Percentiles rank a stretch among this genome's conserved stretches.
Conservation (phyloP, 768 basidiomycete species). For the Suillus weaverae region DNA sequence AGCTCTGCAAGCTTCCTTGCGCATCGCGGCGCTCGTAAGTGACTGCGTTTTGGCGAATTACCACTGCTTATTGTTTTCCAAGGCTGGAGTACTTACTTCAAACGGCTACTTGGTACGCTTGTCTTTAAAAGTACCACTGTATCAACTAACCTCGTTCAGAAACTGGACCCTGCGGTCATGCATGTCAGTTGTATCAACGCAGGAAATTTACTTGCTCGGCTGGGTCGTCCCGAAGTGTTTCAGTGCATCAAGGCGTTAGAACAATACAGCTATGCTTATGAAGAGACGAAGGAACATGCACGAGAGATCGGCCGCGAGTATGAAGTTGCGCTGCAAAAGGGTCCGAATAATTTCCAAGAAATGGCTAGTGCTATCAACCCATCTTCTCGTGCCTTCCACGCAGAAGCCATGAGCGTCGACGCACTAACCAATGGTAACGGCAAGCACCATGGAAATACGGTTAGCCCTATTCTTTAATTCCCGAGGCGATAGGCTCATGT, state of each 20-base stretch:
- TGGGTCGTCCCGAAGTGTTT: conserved; percentile 80
- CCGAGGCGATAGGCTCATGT: neutral
- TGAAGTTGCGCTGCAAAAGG: conserved; percentile 41
- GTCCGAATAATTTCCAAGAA: conserved; percentile 39
- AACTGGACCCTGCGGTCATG: conserved; percentile 86
- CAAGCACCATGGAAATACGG: conserved; percentile 24
- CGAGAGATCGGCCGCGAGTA: conserved; percentile 57
- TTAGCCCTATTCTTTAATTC: conserved; percentile 7
- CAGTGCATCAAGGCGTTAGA: conserved; percentile 84
- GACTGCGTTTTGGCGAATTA: conserved; percentile 6
- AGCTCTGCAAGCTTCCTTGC: conserved; percentile 79
- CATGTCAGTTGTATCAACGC: conserved; percentile 85
- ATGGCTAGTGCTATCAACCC: conserved; percentile 37
- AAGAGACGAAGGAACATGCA: conserved; percentile 80
- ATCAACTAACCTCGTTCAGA: conserved; percentile 36
- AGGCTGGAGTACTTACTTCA: conserved; percentile 81
- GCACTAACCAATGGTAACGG: conserved; percentile 19
- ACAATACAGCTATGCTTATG: conserved; percentile 87
- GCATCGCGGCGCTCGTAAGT: conserved; percentile 84
- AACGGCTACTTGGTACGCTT: conserved; percentile 80
- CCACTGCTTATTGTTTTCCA: conserved; percentile 6
- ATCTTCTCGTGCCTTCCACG: conserved; percentile 16
- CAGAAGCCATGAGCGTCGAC: conserved; percentile 16
- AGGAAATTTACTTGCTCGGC: conserved; percentile 74
- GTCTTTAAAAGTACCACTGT: conserved; percentile 16